Evolutionary conservation across 148 eudicot species (phyloP).

Genomic region (Persicaria tinctoria): DNA sequence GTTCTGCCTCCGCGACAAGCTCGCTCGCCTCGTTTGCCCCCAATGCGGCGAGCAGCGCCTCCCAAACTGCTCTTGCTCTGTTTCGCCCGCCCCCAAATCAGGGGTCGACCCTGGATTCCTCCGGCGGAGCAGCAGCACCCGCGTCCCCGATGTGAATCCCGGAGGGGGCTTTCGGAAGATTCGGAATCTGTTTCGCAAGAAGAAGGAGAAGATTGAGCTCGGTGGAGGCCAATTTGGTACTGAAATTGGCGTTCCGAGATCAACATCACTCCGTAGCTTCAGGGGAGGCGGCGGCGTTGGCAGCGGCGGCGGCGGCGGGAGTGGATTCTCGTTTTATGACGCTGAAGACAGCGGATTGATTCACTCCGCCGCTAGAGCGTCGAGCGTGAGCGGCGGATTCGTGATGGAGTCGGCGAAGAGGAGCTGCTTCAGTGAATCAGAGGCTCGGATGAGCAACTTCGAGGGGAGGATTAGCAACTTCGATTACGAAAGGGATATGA

Average conservation of each 20-base stretch:
- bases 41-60: constrained; percentile 67
- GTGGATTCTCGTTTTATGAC: constrained; percentile 15
- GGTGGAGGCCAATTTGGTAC: constrained; percentile 20
- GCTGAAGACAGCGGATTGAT: background rate
- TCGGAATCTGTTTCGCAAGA: constrained; percentile 55
- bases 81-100: constrained; percentile 10
- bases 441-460: constrained; percentile 51
- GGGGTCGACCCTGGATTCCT: constrained; percentile 21
- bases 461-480: constrained; percentile 16
- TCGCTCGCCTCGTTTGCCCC: constrained; percentile 60
- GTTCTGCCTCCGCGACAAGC: constrained; percentile 57
- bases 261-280: constrained; percentile 70
- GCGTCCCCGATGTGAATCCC: constrained; percentile 19
- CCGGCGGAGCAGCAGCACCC: constrained; percentile 50
- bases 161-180: constrained; percentile 49
- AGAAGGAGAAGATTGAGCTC: background rate
- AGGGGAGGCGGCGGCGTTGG: constrained; percentile 22
- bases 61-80: constrained; percentile 42
- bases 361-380: constrained; percentile 57
- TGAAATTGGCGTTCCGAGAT: constrained; percentile 39
- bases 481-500: constrained; percentile 17
- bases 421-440: constrained; percentile 59
- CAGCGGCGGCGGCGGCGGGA: constrained; percentile 20
- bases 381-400: constrained; percentile 54
- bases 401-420: constrained; percentile 35